A percentile compares a stretch with the other conserved stretches of the same genome.
phyloP scores from a whole-genome alignment of 257 asterid genomes.

The Datura wrightii region DNA sequence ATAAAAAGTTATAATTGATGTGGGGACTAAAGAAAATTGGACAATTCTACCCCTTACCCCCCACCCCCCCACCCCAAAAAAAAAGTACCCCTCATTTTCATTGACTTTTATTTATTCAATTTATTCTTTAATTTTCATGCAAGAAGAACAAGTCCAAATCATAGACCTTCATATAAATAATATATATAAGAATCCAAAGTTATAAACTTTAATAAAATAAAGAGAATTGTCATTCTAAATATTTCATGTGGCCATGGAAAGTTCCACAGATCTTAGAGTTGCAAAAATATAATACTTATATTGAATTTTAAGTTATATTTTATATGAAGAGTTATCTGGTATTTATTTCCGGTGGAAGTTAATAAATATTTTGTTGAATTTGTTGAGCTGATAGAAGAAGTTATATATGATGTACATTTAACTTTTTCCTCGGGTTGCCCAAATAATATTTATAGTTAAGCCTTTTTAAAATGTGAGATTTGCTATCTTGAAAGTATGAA shows the following conservation, averaged over 20 bases:
- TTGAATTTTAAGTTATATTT: no score
- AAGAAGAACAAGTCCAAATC: constrained; percentile 20
- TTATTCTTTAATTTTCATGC: constrained; percentile 25
- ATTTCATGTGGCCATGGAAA: constrained; percentile 1
- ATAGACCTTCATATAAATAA: neutral
- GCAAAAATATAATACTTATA: neutral
- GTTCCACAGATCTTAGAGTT: constrained; percentile 23
- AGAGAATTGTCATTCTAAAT: neutral
- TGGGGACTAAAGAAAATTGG: constrained; percentile 14
- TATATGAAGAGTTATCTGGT: no score
- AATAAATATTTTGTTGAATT: no score
- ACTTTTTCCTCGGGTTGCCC: no score
- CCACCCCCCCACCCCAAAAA: neutral
- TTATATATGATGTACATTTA: no score
- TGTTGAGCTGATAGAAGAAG: no score
- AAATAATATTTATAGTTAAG: no score
- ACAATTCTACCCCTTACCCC: neutral
- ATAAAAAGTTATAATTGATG: neutral
- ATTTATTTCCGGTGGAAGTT: no score
- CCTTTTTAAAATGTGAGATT: no score
- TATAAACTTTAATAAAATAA: neutral
- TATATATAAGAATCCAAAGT: constrained; percentile 5
- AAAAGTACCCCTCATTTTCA: neutral
- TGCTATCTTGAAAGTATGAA: no score
- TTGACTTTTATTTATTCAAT: constrained; percentile 24